Conservation (phyloP, 2,329 filamentous ascomycete species). For the Colletotrichum nymphaeae region DNA sequence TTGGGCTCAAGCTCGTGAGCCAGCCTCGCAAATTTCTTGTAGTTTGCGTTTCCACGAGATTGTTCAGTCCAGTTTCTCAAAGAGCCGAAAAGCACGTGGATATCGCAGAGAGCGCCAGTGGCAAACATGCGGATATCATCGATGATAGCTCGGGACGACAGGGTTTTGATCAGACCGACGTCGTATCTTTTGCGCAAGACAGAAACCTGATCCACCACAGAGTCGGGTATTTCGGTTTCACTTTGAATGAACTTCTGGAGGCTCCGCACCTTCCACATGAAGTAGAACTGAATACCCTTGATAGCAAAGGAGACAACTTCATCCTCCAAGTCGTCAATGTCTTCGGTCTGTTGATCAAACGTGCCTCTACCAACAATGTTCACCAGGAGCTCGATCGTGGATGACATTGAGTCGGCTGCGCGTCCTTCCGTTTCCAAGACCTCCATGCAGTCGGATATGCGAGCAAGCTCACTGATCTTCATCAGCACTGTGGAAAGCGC, state of each 20-base stretch:
- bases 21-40: constrained; percentile 62
- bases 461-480: constrained; percentile 84
- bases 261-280: constrained; percentile 88
- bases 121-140: constrained; percentile 84
- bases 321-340: constrained; percentile 82
- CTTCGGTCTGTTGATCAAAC: constrained; percentile 74
- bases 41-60: constrained; percentile 27
- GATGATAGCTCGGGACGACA: constrained; percentile 75
- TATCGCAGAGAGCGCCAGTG: constrained; percentile 81
- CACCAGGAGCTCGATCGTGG: constrained; percentile 76
- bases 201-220: constrained; percentile 70
- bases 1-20: constrained; percentile 76
- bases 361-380: constrained; percentile 80
- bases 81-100: constrained; percentile 83
- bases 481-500: constrained; percentile 80
- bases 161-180: constrained; percentile 73
- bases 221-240: constrained; percentile 65
- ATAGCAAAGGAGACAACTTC: constrained; percentile 81
- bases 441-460: constrained; percentile 81
- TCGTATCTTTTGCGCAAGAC: constrained; percentile 67
- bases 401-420: constrained; percentile 58
- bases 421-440: constrained; percentile 74
- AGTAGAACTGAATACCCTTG: constrained; percentile 85
- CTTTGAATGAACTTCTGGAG: constrained; percentile 66
- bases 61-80: constrained; percentile 68